Evolutionary conservation across 2,329 filamentous ascomycete genomes (phyloP), one percentile per base, ranked within the genome.

Genomic region (Talaromyces sp.): DNA sequence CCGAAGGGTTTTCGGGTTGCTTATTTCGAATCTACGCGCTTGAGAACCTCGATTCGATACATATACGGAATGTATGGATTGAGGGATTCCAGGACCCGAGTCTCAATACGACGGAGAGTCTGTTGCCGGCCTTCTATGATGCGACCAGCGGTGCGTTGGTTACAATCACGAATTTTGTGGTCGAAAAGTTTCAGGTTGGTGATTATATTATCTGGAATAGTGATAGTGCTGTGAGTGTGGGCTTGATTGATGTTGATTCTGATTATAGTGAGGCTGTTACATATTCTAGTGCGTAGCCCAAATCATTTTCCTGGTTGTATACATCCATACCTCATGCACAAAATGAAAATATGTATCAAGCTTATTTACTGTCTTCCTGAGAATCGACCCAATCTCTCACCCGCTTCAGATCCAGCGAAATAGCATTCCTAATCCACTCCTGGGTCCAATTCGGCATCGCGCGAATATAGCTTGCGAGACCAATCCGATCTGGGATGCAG

Each of bases 371-470:
- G 9, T 5, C 14, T 39, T 57, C 61, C 39, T n/a, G 27, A 31
- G 52, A 43, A 22, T 62, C 52, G 43, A 62, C 43, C 5, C 14
- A 43, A 14, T 70, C 65, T 0, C 73, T 71, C 62, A 75, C 43
- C 13, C 60, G 65, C 54, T 60, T 68, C 68, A 77, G 56, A 33
- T 70, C 65, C 35, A 61, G 62, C 10, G 75, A 76, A 3, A 66
- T 70, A 33, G 70, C 58, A 8, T 69, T 68, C 4, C 81, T 71
- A 14, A 71, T 68, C 3, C 59, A 45, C 69, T 83, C 81, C 69
- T 84, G 82, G 62, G 82, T 33, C 82, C 82, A 84, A 45, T 75
- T 76, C 1, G 82, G 77, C 64, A 77, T 68, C 6, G 70, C 75
- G 14, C 77, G 70, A 52, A 78, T 50, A 57, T 73, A 41, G 27